These are phyloP conservation scores for Coniella lustricola DNA, from an alignment of 2,329 filamentous ascomycete genomes.

Conservation along the genomic window DNA sequence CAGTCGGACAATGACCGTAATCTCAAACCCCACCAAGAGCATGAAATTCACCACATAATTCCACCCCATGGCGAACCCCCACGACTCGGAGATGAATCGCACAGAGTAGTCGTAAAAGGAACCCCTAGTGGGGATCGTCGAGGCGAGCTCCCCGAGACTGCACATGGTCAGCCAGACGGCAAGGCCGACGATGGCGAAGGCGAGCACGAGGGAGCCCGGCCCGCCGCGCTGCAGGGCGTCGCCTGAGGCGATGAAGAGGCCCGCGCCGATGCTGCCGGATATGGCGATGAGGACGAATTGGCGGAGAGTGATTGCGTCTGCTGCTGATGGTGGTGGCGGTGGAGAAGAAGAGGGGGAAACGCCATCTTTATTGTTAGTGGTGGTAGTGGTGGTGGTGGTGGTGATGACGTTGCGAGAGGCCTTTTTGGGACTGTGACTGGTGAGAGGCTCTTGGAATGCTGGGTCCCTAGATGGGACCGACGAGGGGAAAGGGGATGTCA, in stretches of 20 bases:
- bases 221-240: slow-evolving; percentile 26
- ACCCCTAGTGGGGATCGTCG: slow-evolving; percentile 27
- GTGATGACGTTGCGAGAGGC: background rate
- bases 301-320: slow-evolving; percentile 24
- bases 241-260: slow-evolving; percentile 28
- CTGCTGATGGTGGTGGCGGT: background rate
- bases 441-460: no score
- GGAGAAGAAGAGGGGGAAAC: background rate
- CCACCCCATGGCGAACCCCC: slow-evolving; percentile 35
- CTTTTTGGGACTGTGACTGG: no score
- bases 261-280: slow-evolving; percentile 30
- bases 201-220: slow-evolving; percentile 25
- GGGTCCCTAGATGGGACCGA: background rate
- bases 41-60: slow-evolving; percentile 31
- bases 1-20: slow-evolving; percentile 28
- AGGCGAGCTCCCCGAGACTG: slow-evolving; percentile 25
- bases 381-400: background rate
- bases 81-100: slow-evolving; percentile 30
- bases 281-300: slow-evolving; percentile 31
- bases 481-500: background rate
- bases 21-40: slow-evolving; percentile 31
- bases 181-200: slow-evolving; percentile 26
- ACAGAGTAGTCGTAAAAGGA: slow-evolving; percentile 34
- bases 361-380: background rate
- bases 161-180: slow-evolving; percentile 27